Evolutionary conservation across 805 yeast species (phyloP).

Genomic region (Candida insectorum): DNA sequence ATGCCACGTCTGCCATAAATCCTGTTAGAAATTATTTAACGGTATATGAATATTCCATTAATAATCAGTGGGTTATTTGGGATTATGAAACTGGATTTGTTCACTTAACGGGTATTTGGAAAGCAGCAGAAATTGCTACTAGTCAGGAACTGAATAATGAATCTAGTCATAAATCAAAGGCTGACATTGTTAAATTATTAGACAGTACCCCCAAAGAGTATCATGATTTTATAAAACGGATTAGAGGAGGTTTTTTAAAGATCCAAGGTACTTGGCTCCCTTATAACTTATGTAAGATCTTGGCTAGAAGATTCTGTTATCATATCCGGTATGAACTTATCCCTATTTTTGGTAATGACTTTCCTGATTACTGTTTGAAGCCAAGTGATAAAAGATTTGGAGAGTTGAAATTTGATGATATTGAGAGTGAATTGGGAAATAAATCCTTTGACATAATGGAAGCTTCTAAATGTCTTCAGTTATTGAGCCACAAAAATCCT

Average conservation of each 20-base stretch:
- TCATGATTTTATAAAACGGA: slow-evolving; percentile 62
- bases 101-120: slow-evolving; percentile 87
- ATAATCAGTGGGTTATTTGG: slow-evolving; percentile 80
- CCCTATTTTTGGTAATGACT: slow-evolving; percentile 74
- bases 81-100: slow-evolving; percentile 82
- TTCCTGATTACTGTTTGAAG: slow-evolving; percentile 56
- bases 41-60: slow-evolving; percentile 68
- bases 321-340: slow-evolving; percentile 70
- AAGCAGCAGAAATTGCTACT: slow-evolving; percentile 35
- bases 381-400: slow-evolving; percentile 67
- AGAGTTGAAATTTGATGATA: slow-evolving; percentile 45
- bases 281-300: slow-evolving; percentile 56
- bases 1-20: slow-evolving; percentile 67
- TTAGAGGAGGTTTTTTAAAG: slow-evolving; percentile 86
- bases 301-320: slow-evolving; percentile 75
- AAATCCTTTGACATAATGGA: slow-evolving; percentile 24
- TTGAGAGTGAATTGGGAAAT: slow-evolving; percentile 10
- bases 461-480: slow-evolving; percentile 36
- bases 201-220: slow-evolving; percentile 60
- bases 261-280: slow-evolving; percentile 96
- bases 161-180: slow-evolving; percentile 40
- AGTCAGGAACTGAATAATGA: slow-evolving; percentile 7
- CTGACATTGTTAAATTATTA: slow-evolving; percentile 70
- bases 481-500: slow-evolving; percentile 11
- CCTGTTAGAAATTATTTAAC: slow-evolving; percentile 60